A percentile compares a stretch with the other conserved stretches of the same genome.
Evolutionary conservation across 2,329 filamentous ascomycete genomes (phyloP).

Genomic region (Aspergillus flavus): DNA sequence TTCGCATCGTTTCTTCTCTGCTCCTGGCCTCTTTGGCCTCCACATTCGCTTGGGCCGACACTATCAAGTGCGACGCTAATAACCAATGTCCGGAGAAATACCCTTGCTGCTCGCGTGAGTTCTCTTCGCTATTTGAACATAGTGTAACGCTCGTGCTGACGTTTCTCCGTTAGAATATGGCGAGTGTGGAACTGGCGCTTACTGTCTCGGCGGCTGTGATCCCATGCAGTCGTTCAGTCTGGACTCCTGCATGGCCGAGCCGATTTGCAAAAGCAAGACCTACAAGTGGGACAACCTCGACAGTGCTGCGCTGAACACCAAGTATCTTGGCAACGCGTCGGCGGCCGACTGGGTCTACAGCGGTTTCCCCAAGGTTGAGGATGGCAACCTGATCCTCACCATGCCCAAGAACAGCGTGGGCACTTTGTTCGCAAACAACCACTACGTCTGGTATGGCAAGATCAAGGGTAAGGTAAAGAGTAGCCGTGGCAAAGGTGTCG

Average conservation of each 20-base stretch:
- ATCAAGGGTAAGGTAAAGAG: slow-evolving; percentile 85
- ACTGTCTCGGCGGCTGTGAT: slow-evolving; percentile 94
- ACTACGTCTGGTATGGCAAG: slow-evolving; percentile 97
- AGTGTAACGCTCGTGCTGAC: slow-evolving; percentile 9
- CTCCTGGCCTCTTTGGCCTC: slow-evolving; percentile 39
- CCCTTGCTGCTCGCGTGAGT: slow-evolving; percentile 82
- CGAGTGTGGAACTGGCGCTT: slow-evolving; percentile 89
- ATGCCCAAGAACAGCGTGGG: slow-evolving; percentile 86
- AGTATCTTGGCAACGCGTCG: slow-evolving; percentile 83
- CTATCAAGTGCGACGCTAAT: slow-evolving; percentile 43
- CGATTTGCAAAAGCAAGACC: slow-evolving; percentile 74
- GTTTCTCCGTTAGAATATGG: slow-evolving; percentile 70
- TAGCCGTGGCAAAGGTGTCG: slow-evolving; percentile 80
- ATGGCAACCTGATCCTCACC: slow-evolving; percentile 76
- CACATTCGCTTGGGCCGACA: slow-evolving; percentile 32
- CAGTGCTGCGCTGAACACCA: slow-evolving; percentile 68
- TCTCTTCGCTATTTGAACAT: neutral
- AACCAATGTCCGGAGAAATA: slow-evolving; percentile 69
- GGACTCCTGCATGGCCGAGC: slow-evolving; percentile 81
- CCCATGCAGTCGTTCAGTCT: slow-evolving; percentile 79
- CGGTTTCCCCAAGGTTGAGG: slow-evolving; percentile 65
- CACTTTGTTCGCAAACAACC: slow-evolving; percentile 79
- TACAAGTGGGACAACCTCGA: slow-evolving; percentile 76
- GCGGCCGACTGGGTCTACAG: slow-evolving; percentile 86
- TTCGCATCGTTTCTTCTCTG: slow-evolving; percentile 37